Evolutionary conservation across 768 basidiomycete genomes (phyloP).

Genomic region (Suillus hirtellus): DNA sequence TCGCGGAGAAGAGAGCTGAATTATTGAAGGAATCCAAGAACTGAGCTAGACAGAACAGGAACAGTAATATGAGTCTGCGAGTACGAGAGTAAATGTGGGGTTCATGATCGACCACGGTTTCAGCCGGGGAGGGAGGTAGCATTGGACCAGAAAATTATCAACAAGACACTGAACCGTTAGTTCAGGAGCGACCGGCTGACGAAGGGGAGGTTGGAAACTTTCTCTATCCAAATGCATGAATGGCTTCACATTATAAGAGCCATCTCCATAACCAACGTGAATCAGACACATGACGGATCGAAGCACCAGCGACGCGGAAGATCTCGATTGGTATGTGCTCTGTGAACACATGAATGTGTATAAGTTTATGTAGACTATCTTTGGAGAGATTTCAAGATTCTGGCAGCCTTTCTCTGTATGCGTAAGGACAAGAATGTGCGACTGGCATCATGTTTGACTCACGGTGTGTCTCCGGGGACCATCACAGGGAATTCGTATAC

Average conservation of each 20-base stretch:
- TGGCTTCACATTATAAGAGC: slow-evolving; percentile 5
- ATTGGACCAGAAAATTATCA: slow-evolving; percentile 11
- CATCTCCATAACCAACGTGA: too few relatives aligned
- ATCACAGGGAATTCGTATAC: too few relatives aligned
- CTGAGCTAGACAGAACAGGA: slow-evolving; percentile 41
- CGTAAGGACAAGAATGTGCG: too few relatives aligned
- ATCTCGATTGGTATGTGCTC: neutral
- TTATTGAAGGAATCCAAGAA: slow-evolving; percentile 47
- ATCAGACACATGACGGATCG: neutral
- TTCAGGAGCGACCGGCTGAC: neutral
- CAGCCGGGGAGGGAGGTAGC: slow-evolving; percentile 7
- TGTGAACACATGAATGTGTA: too few relatives aligned
- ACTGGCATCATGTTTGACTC: too few relatives aligned
- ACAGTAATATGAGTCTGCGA: slow-evolving; percentile 33
- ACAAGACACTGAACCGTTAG: neutral
- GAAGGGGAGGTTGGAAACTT: neutral
- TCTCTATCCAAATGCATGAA: neutral
- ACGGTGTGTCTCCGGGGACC: too few relatives aligned
- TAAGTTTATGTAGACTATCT: too few relatives aligned
- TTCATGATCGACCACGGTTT: slow-evolving; percentile 7
- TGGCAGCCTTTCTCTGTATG: too few relatives aligned
- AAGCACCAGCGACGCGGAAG: neutral
- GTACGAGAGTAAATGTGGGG: slow-evolving; percentile 20
- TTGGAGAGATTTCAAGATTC: too few relatives aligned
- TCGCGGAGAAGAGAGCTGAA: slow-evolving; percentile 39